Conservation (phyloP, 306 rosid species). For the Fragaria iinumae region DNA sequence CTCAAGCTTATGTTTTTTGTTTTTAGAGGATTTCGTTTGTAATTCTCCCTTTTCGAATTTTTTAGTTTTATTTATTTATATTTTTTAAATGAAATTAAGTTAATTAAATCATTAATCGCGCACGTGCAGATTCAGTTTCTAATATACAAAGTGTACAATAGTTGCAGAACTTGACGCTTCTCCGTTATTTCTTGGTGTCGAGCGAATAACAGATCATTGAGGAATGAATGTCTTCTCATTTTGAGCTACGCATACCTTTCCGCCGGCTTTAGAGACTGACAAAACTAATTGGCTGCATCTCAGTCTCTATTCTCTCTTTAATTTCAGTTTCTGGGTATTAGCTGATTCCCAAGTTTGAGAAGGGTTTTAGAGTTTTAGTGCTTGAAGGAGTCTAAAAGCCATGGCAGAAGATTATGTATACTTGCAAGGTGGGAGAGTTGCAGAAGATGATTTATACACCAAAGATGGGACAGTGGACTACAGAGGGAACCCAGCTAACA, state of each 20-base stretch:
- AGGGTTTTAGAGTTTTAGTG: slow-evolving; percentile 3
- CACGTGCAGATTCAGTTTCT: not conserved
- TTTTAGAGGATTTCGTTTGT: no score
- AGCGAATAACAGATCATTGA: not conserved
- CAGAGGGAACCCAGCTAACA: slow-evolving; percentile 9
- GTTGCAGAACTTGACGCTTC: not conserved
- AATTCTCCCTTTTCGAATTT: no score
- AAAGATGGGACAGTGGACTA: slow-evolving; percentile 22
- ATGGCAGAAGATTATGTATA: slow-evolving; percentile 7
- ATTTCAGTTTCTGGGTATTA: slow-evolving; percentile 3
- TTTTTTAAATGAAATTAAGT: not conserved
- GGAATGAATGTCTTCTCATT: not conserved
- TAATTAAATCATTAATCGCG: no score
- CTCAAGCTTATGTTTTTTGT: no score
- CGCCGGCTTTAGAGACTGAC: not conserved
- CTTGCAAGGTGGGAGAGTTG: not conserved
- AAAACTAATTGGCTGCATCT: not conserved
- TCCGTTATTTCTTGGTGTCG: not conserved
- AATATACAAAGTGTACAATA: not conserved
- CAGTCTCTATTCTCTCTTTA: not conserved
- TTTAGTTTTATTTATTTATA: no score
- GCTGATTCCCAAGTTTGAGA: not conserved
- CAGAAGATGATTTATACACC: slow-evolving; percentile 14
- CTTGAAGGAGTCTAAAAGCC: not conserved
- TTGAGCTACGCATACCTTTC: no score